Base-by-base conservation (phyloP, 1,284 basidiomycete species). In the Takashimella koratensis region DNA sequence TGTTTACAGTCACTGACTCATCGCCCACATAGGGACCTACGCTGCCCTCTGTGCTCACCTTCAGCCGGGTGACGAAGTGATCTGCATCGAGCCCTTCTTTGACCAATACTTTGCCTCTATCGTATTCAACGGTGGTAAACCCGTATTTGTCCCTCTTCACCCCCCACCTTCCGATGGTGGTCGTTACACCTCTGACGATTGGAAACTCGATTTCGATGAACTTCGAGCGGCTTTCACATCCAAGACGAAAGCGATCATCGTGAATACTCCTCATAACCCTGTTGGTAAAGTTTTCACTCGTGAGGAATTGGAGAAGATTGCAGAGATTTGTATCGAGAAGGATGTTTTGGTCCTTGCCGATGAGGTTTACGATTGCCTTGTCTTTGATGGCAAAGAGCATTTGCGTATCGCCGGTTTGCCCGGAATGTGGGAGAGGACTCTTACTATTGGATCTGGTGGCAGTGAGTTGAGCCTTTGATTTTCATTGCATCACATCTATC, bases 61-160 rank as follows among this genome's bases (percentile, higher is more conserved):
- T 45, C 85, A 95, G 59, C 80, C 84, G 36, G 92, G 87, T 6
- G 96, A 98, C 72, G 95, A 98, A 76, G 96, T 98, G 57, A 94
- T 99, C 74, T 86, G 97, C 81, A 94, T 98, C 68, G 96, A 98
- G 77, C 95, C 91, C 4, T 94, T 92, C 81, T 98, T 97, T 70
- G 94, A 98, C 71, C 96, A 98, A 75, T 98, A 97, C 78, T 83
- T 89, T 57, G 87, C 91, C 36, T 90, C 88, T 8, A 85, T 96
- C 52, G 88, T 85, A 23, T 96, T 96, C 82, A 93, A 96, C 68
- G 88, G 88, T 26, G 94, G 92, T 45, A 86, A 84, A 52, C 92
- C 95, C 8, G 86, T 97, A 47, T 98, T 91, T 68, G 90, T 98
- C 5, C 95, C 96, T 2, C 81, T 99, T 13, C 90, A 96, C 62